Evolutionary conservation across 1,284 basidiomycete species (phyloP).

Genomic region (Ustilago trichophora): DNA sequence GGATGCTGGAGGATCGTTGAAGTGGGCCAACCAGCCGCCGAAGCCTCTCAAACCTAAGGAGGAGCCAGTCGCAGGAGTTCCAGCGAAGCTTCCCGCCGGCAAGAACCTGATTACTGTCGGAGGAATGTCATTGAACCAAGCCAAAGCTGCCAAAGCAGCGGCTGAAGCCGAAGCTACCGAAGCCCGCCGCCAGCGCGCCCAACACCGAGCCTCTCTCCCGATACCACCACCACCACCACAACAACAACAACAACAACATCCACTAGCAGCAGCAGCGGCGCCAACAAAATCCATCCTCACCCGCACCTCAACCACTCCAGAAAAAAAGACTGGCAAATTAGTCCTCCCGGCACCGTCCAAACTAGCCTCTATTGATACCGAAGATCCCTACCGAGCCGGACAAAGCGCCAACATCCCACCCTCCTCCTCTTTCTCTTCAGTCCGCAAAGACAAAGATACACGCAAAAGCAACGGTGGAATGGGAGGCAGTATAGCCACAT

Average conservation of each 20-base stretch:
- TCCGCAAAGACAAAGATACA: no score
- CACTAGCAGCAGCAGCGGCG: not conserved
- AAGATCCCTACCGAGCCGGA: slow-evolving; percentile 21
- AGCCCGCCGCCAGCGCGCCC: not conserved
- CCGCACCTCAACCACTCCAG: not conserved
- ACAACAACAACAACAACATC: not conserved
- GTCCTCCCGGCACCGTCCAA: slow-evolving; percentile 18
- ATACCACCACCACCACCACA: no score
- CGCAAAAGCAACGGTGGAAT: no score
- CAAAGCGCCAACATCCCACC: not conserved
- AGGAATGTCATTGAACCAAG: slow-evolving; percentile 12
- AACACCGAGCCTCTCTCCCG: not conserved
- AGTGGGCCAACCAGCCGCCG: slow-evolving; percentile 1
- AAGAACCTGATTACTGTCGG: slow-evolving; percentile 28
- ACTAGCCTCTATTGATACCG: not conserved
- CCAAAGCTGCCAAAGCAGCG: slow-evolving; percentile 14
- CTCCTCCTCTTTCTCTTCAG: no score
- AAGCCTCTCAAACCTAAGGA: slow-evolving; percentile 4
- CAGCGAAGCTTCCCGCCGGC: slow-evolving; percentile 8
- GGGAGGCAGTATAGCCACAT: not conserved
- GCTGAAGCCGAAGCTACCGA: slow-evolving; percentile 7
- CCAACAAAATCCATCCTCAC: not conserved
- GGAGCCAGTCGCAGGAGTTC: not conserved
- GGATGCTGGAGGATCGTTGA: not conserved
- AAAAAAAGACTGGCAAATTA: slow-evolving; percentile 1